Evolutionary conservation across 176 grass and related monocot genomes (phyloP).

Genomic region (Dendrocalamus sinicus): DNA sequence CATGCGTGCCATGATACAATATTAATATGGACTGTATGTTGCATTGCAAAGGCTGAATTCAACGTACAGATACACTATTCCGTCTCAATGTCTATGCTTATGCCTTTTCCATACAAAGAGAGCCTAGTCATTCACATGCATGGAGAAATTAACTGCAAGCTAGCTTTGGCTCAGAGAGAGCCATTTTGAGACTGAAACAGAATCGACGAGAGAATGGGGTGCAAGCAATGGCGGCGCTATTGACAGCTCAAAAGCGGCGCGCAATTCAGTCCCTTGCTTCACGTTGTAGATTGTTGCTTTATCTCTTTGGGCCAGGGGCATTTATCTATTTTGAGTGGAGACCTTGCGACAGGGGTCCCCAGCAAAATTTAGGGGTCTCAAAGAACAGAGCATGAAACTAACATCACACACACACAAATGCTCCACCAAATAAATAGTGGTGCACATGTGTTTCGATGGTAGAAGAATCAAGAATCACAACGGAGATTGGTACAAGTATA

Average conservation of each 20-base stretch:
- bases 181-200: not conserved
- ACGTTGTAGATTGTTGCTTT: slow-evolving; percentile 8
- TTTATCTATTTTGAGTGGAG: not conserved
- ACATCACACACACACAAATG: not conserved
- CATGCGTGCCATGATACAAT: not conserved
- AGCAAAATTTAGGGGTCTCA: not conserved
- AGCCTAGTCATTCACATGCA: not conserved
- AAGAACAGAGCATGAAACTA: not conserved
- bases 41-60: not conserved
- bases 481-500: not conserved
- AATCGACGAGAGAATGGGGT: not conserved
- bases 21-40: not conserved
- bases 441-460: not conserved
- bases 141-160: not conserved
- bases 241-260: slow-evolving; percentile 27
- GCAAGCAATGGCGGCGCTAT: not conserved
- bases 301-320: not conserved
- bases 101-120: not conserved
- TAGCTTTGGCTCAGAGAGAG: not conserved
- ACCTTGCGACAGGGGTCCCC: not conserved
- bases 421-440: not conserved
- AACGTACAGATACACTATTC: not conserved
- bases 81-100: not conserved
- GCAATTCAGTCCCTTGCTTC: slow-evolving; percentile 37
- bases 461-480: not conserved